Evolutionary conservation across 257 asterid genomes (phyloP), one percentile per base, ranked within the genome.

Genomic region (Paulownia fortunei): DNA sequence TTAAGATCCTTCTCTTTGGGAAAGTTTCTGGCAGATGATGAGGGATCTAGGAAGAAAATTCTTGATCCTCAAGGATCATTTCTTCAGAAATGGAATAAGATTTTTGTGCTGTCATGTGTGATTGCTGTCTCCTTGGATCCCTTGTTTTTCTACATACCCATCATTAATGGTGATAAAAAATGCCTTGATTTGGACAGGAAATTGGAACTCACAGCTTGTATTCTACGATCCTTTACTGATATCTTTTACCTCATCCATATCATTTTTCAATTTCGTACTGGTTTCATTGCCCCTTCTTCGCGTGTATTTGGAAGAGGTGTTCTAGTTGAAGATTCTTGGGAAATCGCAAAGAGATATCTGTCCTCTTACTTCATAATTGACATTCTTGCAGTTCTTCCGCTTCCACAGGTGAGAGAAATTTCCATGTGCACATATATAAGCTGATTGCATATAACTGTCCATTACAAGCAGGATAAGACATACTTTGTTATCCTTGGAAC

Each of bases 221-320:
- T 88, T 69, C 71, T 91, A 76, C 97, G 98, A 12, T 82, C 94
- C 70, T 84, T 91, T 79, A 91, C 97, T 1, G 98, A 93, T 83
- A 76, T 91, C 62, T 91, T 93, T 82, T 91, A 93, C 88, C 77
- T 93, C 69, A 83, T 89, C 71, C 98, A 93, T 83, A 87, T 93
- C 72, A 86, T 93, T 82, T 89, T 93, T 49, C 94, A 93, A 21
- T 93, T 93, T 77, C 97, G 87, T 30, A 93, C 97, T 44, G 96
- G 97, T 42, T 93, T 91, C 69, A 89, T 93, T 42, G 93, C 97
- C 78, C 98, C 97, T 76, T 88, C 86, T 62, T 93, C 98, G 6
- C 93, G 98, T 56, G 98, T 93, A 59, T 93, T 93, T 76, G 98
- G 98, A 74, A 88, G 97, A 86, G 98, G 98, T 10, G 97, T 89